Percentiles rank a stretch among this genome's conserved stretches.
phyloP scores from a whole-genome alignment of 1,284 basidiomycete species.

The Pyrrhoderma lamaoense region DNA sequence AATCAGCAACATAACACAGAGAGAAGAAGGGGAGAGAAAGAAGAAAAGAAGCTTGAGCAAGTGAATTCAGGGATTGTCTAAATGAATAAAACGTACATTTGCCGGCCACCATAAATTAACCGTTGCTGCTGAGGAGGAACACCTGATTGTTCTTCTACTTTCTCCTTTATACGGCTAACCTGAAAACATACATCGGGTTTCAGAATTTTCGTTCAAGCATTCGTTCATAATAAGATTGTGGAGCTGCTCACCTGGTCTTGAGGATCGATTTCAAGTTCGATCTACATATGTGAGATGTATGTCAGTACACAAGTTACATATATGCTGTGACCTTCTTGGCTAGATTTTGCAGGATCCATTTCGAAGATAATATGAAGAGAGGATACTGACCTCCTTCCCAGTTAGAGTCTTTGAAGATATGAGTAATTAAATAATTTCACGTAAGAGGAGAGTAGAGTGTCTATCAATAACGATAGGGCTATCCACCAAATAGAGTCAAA shows the following conservation, averaged over 20 bases:
- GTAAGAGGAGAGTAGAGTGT: background rate
- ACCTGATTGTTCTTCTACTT: conserved; percentile 98
- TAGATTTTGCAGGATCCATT: background rate
- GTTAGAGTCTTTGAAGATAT: conserved; percentile 65
- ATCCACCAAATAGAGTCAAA: background rate
- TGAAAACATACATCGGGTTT: too few species aligned
- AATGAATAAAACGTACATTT: conserved; percentile 64
- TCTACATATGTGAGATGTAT: conserved; percentile 40
- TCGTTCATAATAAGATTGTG: background rate
- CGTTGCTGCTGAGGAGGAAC: conserved; percentile 97
- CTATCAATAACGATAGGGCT: too few species aligned
- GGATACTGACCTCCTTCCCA: conserved; percentile 72
- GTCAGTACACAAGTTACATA: conserved; percentile 1
- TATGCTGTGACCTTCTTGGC: too few species aligned
- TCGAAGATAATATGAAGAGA: too few species aligned
- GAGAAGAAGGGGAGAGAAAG: too few species aligned
- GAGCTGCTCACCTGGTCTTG: conserved; percentile 69
- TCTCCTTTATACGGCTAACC: conserved; percentile 96
- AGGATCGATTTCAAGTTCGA: conserved; percentile 93
- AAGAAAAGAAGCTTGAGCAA: conserved; percentile 32
- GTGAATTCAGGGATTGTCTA: conserved; percentile 5
- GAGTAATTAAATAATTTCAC: conserved; percentile 13
- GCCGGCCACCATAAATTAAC: conserved; percentile 90
- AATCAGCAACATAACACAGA: too few species aligned
- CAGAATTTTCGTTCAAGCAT: background rate